Evolutionary conservation across 805 yeast genomes (phyloP).

Genomic region (Candida sithepensis): DNA sequence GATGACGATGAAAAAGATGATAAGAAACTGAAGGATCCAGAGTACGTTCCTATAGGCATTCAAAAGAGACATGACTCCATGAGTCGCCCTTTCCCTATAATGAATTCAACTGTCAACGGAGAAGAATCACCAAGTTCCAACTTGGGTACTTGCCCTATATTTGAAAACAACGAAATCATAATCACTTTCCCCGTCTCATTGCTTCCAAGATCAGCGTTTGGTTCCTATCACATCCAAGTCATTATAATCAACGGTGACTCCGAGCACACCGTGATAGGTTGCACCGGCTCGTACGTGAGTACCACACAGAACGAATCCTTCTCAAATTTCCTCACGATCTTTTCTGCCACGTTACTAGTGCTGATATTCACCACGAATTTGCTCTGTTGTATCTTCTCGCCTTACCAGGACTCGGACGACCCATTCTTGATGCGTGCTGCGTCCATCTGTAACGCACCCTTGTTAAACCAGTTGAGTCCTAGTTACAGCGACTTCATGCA

Average conservation of each 20-base stretch:
- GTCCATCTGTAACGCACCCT: constrained; percentile 54
- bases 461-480: constrained; percentile 55
- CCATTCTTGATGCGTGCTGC: constrained; percentile 51
- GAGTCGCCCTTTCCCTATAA: neutral
- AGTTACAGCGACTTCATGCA: constrained; percentile 43
- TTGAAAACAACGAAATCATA: constrained; percentile 20
- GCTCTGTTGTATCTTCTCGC: constrained; percentile 42
- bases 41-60: constrained; percentile 14
- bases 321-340: constrained; percentile 35
- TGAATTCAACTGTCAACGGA: neutral
- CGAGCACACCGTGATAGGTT: constrained; percentile 39
- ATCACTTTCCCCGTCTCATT: constrained; percentile 23
- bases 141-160: constrained; percentile 30
- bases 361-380: constrained; percentile 34
- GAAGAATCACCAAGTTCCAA: neutral
- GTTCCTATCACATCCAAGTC: constrained; percentile 42
- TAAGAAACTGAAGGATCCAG: neutral
- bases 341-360: constrained; percentile 38
- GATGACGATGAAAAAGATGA: neutral
- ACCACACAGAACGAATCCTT: constrained; percentile 41
- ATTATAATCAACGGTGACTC: constrained; percentile 39
- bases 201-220: constrained; percentile 32
- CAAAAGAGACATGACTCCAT: constrained; percentile 13
- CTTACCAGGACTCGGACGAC: constrained; percentile 55
- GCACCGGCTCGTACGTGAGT: constrained; percentile 45